Conservation (phyloP, 176 grass and related monocot genomes). For the Paspalum notatum region DNA sequence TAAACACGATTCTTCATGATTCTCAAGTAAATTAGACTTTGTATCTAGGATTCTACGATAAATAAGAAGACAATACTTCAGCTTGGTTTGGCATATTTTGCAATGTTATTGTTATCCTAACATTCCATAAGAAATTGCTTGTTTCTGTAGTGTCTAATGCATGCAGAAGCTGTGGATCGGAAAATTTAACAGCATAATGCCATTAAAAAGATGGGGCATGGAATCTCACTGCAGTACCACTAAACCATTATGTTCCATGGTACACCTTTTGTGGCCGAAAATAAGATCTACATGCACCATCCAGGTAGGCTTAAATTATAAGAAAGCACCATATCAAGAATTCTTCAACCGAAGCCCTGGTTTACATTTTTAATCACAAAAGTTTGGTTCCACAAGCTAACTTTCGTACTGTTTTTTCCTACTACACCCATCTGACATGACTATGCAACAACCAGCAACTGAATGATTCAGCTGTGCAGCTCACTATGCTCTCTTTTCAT, state of each 20-base stretch:
- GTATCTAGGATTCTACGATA: background rate
- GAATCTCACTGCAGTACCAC: background rate
- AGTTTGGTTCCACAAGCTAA: background rate
- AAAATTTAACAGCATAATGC: background rate
- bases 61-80: slow-evolving; percentile 21
- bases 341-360: slow-evolving; percentile 5
- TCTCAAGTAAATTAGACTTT: background rate
- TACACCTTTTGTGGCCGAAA: background rate
- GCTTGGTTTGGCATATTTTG: background rate
- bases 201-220: background rate
- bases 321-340: slow-evolving; percentile 4
- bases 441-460: slow-evolving; percentile 42
- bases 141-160: background rate
- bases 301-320: slow-evolving; percentile 33
- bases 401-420: background rate
- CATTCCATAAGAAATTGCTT: background rate
- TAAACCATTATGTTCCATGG: background rate
- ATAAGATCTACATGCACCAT: slow-evolving; percentile 10
- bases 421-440: slow-evolving; percentile 35
- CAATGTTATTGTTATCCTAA: background rate
- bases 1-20: slow-evolving; percentile 25
- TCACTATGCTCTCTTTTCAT: slow-evolving; percentile 37
- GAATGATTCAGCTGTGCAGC: slow-evolving; percentile 18
- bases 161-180: background rate
- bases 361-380: background rate